Evolutionary conservation across 352 stramenopile species (phyloP).

Genomic region (Pythium biforme): DNA sequence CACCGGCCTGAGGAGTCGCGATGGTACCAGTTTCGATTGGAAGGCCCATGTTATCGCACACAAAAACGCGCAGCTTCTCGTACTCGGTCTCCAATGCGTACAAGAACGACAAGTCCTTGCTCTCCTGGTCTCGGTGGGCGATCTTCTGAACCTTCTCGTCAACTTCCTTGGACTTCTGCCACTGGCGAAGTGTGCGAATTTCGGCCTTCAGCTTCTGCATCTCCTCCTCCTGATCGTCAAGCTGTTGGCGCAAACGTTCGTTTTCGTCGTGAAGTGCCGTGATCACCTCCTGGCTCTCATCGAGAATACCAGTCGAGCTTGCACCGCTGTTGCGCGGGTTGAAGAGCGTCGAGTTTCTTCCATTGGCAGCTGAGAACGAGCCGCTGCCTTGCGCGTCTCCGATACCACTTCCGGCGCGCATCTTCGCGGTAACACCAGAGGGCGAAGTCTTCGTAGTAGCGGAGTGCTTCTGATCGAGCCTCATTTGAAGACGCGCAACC

Average conservation of each 20-base stretch:
- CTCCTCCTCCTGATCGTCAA: slow-evolving; percentile 72
- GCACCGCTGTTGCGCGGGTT: slow-evolving; percentile 55
- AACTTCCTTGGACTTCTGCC: slow-evolving; percentile 86
- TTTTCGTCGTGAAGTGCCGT: slow-evolving; percentile 84
- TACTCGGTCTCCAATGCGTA: slow-evolving; percentile 80
- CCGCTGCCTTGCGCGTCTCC: slow-evolving; percentile 7
- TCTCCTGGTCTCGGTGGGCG: slow-evolving; percentile 80
- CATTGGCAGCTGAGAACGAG: slow-evolving; percentile 12
- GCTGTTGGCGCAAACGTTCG: slow-evolving; percentile 65
- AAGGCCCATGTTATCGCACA: slow-evolving; percentile 77
- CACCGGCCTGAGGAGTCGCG: neutral
- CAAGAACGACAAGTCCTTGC: slow-evolving; percentile 82
- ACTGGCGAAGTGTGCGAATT: slow-evolving; percentile 78
- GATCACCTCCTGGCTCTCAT: slow-evolving; percentile 87
- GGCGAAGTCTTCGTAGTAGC: slow-evolving; percentile 22
- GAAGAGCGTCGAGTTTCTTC: slow-evolving; percentile 43
- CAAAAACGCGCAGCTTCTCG: slow-evolving; percentile 76
- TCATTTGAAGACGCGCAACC: slow-evolving; percentile 37
- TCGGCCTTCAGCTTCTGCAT: slow-evolving; percentile 78
- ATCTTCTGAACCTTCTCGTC: slow-evolving; percentile 88
- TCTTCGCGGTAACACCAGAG: slow-evolving; percentile 15
- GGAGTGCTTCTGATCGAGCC: slow-evolving; percentile 33
- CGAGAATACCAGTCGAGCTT: slow-evolving; percentile 63
- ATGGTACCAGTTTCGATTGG: slow-evolving; percentile 65
- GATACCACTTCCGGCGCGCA: slow-evolving; percentile 6